A percentile compares a stretch with the other conserved stretches of the same genome.
Conservation (phyloP, 441 rosid species). For the Erysimum cheiri region DNA sequence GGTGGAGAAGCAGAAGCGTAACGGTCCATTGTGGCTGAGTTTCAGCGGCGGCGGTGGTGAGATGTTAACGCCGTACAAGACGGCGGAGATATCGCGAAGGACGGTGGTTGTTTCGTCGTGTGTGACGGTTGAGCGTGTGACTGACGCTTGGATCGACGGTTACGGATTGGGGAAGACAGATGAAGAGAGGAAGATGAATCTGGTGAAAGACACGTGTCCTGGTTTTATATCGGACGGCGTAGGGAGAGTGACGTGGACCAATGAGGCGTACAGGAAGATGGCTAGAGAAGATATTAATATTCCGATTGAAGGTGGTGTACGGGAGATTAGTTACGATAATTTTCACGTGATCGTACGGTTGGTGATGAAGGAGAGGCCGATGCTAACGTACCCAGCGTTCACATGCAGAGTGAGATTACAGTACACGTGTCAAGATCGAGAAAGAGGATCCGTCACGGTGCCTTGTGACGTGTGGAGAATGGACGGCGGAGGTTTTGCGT, state of each 20-base stretch:
- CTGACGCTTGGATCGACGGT: conserved; percentile 67
- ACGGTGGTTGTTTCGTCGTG: conserved; percentile 53
- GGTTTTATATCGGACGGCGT: conserved; percentile 70
- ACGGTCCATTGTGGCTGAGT: conserved; percentile 55
- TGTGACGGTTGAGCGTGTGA: conserved; percentile 79
- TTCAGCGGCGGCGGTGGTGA: conserved; percentile 42
- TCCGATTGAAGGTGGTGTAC: conserved; percentile 26
- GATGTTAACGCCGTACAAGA: conserved; percentile 18
- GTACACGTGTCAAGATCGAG: conserved; percentile 52
- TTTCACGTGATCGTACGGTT: conserved; percentile 57
- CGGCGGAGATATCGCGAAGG: conserved; percentile 31
- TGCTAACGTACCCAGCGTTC: conserved; percentile 52
- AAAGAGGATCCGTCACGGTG: conserved; percentile 55
- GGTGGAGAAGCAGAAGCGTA: conserved; percentile 22
- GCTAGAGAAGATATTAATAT: conserved; percentile 46
- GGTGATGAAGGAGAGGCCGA: conserved; percentile 58
- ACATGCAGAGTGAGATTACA: conserved; percentile 77
- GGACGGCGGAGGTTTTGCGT: conserved; percentile 79
- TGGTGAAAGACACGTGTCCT: conserved; percentile 76
- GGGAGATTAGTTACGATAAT: conserved; percentile 16
- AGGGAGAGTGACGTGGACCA: conserved; percentile 79
- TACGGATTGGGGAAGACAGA: conserved; percentile 67
- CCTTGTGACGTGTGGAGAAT: conserved; percentile 93
- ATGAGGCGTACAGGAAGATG: conserved; percentile 66
- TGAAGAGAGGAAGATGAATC: conserved; percentile 56